These are phyloP conservation scores for Microbotryum scabiosae DNA, from an alignment of 1,284 basidiomycete genomes.

Conservation along the genomic window DNA sequence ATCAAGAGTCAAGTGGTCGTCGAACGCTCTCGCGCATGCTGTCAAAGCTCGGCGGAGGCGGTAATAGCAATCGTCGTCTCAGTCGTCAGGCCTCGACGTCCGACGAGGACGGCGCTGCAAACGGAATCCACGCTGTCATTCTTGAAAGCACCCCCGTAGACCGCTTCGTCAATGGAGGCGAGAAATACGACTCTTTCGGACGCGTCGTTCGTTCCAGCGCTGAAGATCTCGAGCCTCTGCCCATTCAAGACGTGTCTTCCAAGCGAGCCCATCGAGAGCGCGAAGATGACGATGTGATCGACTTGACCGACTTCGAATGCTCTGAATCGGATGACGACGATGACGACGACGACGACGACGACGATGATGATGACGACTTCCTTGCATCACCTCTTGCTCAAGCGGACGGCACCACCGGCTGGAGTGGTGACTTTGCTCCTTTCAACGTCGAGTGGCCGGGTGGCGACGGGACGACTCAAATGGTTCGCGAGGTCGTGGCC, in stretches of 20 bases:
- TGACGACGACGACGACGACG: slow-evolving; percentile 18
- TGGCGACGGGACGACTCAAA: neutral
- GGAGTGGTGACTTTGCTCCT: slow-evolving; percentile 1
- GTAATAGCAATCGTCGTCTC: neutral
- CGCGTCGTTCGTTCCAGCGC: slow-evolving; percentile 7
- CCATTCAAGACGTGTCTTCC: neutral
- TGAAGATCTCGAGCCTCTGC: neutral
- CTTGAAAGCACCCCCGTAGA: slow-evolving; percentile 3
- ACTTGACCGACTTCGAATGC: slow-evolving; percentile 27
- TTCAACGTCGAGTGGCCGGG: slow-evolving; percentile 5
- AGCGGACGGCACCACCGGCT: slow-evolving; percentile 1
- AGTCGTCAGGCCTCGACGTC: neutral
- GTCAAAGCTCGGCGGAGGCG: slow-evolving; percentile 12
- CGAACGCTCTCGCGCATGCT: slow-evolving; percentile 23
- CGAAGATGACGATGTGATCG: slow-evolving; percentile 20
- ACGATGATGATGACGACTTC: slow-evolving; percentile 9
- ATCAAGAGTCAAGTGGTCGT: neutral
- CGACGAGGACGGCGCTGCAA: neutral
- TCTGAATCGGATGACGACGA: slow-evolving; percentile 24
- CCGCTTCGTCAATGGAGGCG: slow-evolving; percentile 12
- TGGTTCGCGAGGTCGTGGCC: neutral
- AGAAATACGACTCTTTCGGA: slow-evolving; percentile 21
- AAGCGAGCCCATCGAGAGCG: slow-evolving; percentile 3
- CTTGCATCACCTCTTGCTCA: neutral
- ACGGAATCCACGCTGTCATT: neutral